Evolutionary conservation across 2,329 filamentous ascomycete species (phyloP), one percentile per base, ranked within the genome.

Genomic region (Fusarium ambrosium): DNA sequence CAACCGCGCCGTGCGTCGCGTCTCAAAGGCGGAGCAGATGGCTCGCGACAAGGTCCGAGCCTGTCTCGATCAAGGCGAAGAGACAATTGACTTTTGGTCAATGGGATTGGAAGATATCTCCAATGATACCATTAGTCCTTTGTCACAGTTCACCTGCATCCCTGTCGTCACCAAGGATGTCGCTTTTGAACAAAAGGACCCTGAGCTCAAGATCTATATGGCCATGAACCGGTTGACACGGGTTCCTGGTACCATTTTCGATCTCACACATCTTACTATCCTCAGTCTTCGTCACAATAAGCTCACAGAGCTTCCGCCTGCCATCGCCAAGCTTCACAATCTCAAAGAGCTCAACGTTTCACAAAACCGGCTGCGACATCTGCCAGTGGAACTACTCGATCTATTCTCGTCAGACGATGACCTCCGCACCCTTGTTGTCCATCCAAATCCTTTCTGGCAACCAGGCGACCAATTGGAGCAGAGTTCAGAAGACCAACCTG

Each of bases 231-330:
- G 81, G 0, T 85, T 95, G 5, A 81, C 80, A 3, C 82, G 83
- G 16, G 83, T 93, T 2, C 92, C 93, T 0, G 84, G 85, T 3
- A 88, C 89, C 58, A 81, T 94, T 3, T 92, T 93, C 77, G 86
- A 89, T 56, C 82, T 94, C 3, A 84, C 90, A 24, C 84, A 90
- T 75, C 84, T 94, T 34, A 91, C 89, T 0, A 88, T 91, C 18
- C 86, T 95, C 14, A 93, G 89, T 75, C 85, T 95, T 18, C 89
- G 93, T 39, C 89, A 87, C 69, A 94, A 94, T 76, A 80, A 86
- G 27, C 85, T 95, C 16, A 83, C 82, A 0, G 88, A 92, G 77
- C 82, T 95, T 3, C 90, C 93, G 1, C 84, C 90, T 0, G 85
- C 86, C 4, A 90, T 94, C 59, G 85, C 84, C 24, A 88, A 88